These are phyloP conservation scores for Pyrenophora graminea DNA, from an alignment of 2,329 filamentous ascomycete species.

Conservation along the genomic window DNA sequence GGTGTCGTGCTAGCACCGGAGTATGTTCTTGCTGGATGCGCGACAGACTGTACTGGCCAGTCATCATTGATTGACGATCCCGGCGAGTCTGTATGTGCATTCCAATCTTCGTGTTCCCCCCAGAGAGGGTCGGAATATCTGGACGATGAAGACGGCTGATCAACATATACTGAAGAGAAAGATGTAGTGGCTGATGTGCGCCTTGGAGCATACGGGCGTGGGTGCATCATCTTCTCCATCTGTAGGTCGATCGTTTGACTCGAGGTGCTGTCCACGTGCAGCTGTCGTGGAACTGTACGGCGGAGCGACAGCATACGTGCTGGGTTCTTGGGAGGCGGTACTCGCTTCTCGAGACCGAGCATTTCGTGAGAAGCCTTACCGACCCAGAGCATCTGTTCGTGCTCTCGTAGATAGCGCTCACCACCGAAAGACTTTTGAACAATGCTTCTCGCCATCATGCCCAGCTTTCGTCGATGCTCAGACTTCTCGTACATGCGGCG, in stretches of 20 bases:
- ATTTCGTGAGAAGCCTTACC: constrained; percentile 44
- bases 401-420: constrained; percentile 63
- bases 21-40: constrained; percentile 20
- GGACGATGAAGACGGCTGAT: constrained; percentile 29
- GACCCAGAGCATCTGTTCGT: constrained; percentile 58
- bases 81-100: constrained; percentile 17
- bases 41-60: constrained; percentile 11
- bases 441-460: constrained; percentile 62
- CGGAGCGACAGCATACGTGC: constrained; percentile 34
- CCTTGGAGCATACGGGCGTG: constrained; percentile 28
- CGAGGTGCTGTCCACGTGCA: constrained; percentile 25
- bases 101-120: constrained; percentile 28
- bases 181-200: constrained; percentile 35
- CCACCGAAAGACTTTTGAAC: constrained; percentile 64
- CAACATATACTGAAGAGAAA: constrained; percentile 41
- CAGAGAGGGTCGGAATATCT: constrained; percentile 23
- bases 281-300: constrained; percentile 6
- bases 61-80: constrained; percentile 25
- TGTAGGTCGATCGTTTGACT: constrained; percentile 35
- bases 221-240: constrained; percentile 46
- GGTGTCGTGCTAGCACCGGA: constrained; percentile 3
- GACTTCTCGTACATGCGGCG: constrained; percentile 65
- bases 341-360: constrained; percentile 33
- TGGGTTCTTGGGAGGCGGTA: constrained; percentile 36
- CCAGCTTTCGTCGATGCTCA: constrained; percentile 59